Conservation (phyloP, 2,329 filamentous ascomycete genomes). For the Penicillium sp. region DNA sequence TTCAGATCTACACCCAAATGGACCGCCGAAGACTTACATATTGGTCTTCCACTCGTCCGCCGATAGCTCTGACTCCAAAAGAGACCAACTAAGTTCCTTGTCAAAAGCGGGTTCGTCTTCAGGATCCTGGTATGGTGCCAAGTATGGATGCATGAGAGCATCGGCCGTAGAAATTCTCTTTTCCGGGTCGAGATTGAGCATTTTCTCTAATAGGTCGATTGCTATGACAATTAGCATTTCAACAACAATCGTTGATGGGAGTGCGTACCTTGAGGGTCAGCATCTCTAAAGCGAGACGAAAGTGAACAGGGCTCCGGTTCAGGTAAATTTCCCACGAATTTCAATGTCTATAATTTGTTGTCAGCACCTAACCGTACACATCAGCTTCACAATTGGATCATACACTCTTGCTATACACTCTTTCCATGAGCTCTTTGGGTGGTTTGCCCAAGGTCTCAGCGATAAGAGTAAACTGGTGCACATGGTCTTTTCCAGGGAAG, state of each 20-base stretch:
- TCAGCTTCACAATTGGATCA: not conserved
- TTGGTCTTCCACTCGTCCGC: not conserved
- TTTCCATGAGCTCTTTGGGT: conserved; percentile 95
- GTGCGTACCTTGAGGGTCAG: conserved; percentile 71
- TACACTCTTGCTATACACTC: conserved; percentile 95
- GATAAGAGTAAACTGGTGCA: conserved; percentile 99
- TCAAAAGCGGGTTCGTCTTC: conserved; percentile 92
- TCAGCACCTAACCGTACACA: not conserved
- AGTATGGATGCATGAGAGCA: conserved; percentile 84
- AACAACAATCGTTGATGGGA: not conserved
- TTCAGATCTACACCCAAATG: not conserved
- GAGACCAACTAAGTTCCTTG: conserved; percentile 99
- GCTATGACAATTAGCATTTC: conserved; percentile 51
- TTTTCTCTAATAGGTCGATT: conserved; percentile 86
- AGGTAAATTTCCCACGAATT: conserved; percentile 94
- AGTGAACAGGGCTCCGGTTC: conserved; percentile 88
- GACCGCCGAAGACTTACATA: not conserved
- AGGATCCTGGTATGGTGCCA: conserved; percentile 94
- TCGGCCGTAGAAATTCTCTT: conserved; percentile 85
- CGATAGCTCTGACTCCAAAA: conserved; percentile 82
- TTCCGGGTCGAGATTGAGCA: conserved; percentile 96
- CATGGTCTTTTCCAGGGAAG: conserved; percentile 97
- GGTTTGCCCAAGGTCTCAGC: conserved; percentile 94
- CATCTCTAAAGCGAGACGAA: conserved; percentile 86
- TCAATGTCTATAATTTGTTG: conserved; percentile 65